Base-by-base conservation (phyloP, 768 basidiomycete species). In the Tricholoma flavovirens region DNA sequence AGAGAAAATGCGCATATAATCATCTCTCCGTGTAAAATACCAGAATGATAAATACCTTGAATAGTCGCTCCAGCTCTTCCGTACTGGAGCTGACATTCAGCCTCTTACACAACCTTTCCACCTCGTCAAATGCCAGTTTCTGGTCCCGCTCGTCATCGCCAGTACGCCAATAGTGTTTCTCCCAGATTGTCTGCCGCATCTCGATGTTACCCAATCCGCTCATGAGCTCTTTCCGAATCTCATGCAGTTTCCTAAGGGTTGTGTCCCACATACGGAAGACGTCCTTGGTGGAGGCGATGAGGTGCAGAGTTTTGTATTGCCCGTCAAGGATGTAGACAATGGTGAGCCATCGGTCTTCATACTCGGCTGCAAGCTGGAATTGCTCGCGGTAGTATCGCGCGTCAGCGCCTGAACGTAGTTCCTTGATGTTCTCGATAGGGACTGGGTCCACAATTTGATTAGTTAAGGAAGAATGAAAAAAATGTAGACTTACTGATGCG, bases 371-470 rank as follows among this genome's bases (percentile, higher is more conserved):
- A 26, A 90, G 78, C 63, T 84, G 83, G 63, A 87, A 88, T 62
- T 86, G 87, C 56, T 86, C 80, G 57, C 88, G 83, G 65, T 90
- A 85, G 68, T 87, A 85, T 9, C 84, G 77, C 2, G 89, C 86
- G 51, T 90, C 87, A 1, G 82, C 67, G 7, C 87, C 90, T 4
- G 86, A 79, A 19, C 94, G 88, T 17, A 97, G 81, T 66, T 97
- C 94, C 59, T 92, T 90, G 69, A 97, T 92, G 61, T 82, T 83
- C 68, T 93, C 91, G 57, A 96, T 87, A 2, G 87, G 84, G 49
- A 96, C 94, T 97, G 57, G 22, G 15, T 35, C n/a, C n/a, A 49
- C 48, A 42, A 53, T 26, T 53, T 17, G 54, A 30, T 30, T 30
- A 32, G 24, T n/a, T 8, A 21, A 17, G 38, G 42, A 22, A 43